Percentiles rank a stretch among this genome's conserved stretches.
Evolutionary conservation across 768 basidiomycete species (phyloP).

Genomic region (Thelephora aurantiotincta): DNA sequence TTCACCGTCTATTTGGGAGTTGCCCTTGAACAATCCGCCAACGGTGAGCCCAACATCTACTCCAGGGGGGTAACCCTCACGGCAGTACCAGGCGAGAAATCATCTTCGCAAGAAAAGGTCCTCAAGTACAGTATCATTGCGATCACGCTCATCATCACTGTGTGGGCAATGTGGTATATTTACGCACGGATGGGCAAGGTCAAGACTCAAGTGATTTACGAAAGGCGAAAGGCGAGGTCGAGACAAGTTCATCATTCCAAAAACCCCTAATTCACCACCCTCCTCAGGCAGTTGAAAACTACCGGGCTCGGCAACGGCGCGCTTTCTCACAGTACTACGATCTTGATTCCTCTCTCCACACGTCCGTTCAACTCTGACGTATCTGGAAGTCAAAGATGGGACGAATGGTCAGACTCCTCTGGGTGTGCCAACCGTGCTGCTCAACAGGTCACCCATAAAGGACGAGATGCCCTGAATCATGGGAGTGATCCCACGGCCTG

Average conservation of each 20-base stretch:
- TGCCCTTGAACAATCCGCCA: constrained; percentile 39
- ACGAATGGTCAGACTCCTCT: constrained; percentile 19
- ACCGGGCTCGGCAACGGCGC: no score
- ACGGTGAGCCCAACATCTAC: constrained; percentile 11
- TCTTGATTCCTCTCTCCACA: constrained; percentile 25
- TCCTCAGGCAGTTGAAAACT: no score
- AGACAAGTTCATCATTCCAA: background rate
- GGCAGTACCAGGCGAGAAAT: constrained; percentile 2
- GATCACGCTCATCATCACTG: constrained; percentile 56
- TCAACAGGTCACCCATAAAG: no score
- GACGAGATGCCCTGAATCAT: no score
- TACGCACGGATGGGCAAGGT: constrained; percentile 51
- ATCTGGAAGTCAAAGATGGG: constrained; percentile 31
- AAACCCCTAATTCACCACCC: no score
- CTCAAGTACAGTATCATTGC: constrained; percentile 58
- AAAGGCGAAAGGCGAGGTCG: constrained; percentile 56
- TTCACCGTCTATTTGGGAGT: constrained; percentile 87
- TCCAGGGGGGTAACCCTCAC: background rate
- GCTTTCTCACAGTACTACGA: background rate
- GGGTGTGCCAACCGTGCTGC: no score
- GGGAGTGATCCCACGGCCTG: no score
- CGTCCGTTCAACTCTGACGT: constrained; percentile 14
- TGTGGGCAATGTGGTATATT: constrained; percentile 78
- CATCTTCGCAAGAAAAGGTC: constrained; percentile 37
- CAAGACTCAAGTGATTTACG: constrained; percentile 56